Conservation (phyloP, 1,139 yeast genomes). For the Candida labiduridarum region DNA sequence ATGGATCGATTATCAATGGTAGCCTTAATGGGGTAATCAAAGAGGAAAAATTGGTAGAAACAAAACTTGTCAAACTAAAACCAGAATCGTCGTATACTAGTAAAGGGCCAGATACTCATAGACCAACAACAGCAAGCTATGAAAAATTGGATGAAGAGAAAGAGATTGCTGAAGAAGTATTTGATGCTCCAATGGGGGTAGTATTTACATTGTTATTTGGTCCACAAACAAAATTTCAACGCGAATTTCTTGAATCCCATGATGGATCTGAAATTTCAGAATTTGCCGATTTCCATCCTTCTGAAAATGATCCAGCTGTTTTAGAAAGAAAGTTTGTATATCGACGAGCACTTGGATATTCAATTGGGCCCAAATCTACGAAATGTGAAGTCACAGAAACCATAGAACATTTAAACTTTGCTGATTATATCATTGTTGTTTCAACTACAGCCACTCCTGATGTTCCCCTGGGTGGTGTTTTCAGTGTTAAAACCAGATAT, state of each 20-base stretch:
- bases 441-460: conserved; percentile 54
- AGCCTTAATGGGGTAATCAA: background rate
- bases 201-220: conserved; percentile 54
- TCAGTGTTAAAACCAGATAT: conserved; percentile 53
- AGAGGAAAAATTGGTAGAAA: conserved; percentile 5
- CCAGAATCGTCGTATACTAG: conserved; percentile 34
- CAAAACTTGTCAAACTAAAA: conserved; percentile 30
- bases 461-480: conserved; percentile 61
- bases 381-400: conserved; percentile 51
- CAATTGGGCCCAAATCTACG: conserved; percentile 62
- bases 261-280: conserved; percentile 51
- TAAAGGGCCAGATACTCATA: conserved; percentile 41
- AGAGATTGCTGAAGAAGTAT: conserved; percentile 34
- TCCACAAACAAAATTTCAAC: conserved; percentile 41
- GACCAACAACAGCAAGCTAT: conserved; percentile 31
- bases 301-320: conserved; percentile 32
- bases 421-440: conserved; percentile 37
- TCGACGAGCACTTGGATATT: conserved; percentile 50
- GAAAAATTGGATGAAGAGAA: conserved; percentile 29
- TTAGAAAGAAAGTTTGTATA: conserved; percentile 44
- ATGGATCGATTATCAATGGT: conserved; percentile 4
- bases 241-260: conserved; percentile 40
- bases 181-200: conserved; percentile 53
- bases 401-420: conserved; percentile 43
- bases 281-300: conserved; percentile 39